These are phyloP conservation scores for Colletotrichum lupini DNA, from an alignment of 2,329 filamentous ascomycete genomes.

Conservation along the genomic window DNA sequence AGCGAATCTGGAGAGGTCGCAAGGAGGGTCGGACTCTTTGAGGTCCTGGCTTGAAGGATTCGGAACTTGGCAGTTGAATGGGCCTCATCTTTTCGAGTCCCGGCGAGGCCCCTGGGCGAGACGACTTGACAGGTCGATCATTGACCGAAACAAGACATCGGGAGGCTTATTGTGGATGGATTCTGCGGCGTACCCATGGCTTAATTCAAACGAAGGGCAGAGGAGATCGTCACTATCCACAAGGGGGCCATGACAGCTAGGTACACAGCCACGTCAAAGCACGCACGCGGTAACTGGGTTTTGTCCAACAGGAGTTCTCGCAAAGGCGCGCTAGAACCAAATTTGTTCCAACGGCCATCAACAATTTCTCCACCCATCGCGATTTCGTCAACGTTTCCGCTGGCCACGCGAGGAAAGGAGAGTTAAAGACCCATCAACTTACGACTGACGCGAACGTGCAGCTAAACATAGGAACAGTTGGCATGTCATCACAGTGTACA, in stretches of 20 bases:
- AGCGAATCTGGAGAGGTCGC: constrained; percentile 7
- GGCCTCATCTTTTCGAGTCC: constrained; percentile 8
- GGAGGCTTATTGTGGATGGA: not conserved
- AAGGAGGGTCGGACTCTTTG: not conserved
- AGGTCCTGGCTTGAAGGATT: not conserved
- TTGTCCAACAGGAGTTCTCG: not conserved
- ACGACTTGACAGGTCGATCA: constrained; percentile 21
- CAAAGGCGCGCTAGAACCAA: not conserved
- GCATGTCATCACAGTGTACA: not conserved
- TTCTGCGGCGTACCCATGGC: constrained; percentile 17
- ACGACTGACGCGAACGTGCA: not conserved
- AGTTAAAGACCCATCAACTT: not conserved
- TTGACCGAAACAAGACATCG: not conserved
- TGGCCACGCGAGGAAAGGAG: not conserved
- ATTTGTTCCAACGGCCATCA: not conserved
- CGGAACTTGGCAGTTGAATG: not conserved
- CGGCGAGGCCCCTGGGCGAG: not conserved
- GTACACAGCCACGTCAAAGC: constrained; percentile 7
- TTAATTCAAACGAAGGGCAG: constrained; percentile 6
- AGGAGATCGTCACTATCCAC: constrained; percentile 3
- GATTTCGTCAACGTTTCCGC: not conserved
- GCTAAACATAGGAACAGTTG: too few relatives aligned
- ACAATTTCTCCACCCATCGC: not conserved
- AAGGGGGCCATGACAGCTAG: constrained; percentile 2
- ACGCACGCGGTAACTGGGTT: not conserved